Evolutionary conservation across 768 basidiomycete genomes (phyloP).

Genomic region (Grammothele lineata): DNA sequence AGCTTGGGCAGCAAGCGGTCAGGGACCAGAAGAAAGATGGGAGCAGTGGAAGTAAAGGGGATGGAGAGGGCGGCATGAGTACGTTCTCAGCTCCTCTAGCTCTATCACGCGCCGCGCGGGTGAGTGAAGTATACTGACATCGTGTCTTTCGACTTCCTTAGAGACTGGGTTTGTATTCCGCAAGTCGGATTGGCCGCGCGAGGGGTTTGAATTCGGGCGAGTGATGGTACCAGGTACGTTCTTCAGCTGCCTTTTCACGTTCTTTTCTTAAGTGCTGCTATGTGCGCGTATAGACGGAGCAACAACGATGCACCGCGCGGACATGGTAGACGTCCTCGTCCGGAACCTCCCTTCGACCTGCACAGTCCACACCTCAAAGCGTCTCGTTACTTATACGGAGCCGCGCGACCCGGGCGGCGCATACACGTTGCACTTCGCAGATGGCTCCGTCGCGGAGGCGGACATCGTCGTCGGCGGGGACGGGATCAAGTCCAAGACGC

Average conservation of each 20-base stretch:
- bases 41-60: not conserved
- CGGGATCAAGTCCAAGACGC: constrained; percentile 25
- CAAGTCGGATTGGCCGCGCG: constrained; percentile 17
- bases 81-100: not conserved
- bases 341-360: constrained; percentile 16
- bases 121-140: not conserved
- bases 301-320: constrained; percentile 24
- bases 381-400: constrained; percentile 17
- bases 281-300: constrained; percentile 15
- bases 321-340: constrained; percentile 21
- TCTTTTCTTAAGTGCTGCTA: not conserved
- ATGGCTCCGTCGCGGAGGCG: constrained; percentile 18
- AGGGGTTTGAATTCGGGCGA: constrained; percentile 15
- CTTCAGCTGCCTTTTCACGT: not conserved
- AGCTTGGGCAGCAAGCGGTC: constrained; percentile 17
- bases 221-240: constrained; percentile 24
- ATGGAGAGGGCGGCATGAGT: not conserved
- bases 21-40: not conserved
- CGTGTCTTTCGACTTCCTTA: not conserved
- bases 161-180: constrained; percentile 23
- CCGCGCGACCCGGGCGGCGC: not conserved
- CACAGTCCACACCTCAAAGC: constrained; percentile 20
- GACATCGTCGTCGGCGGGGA: constrained; percentile 27
- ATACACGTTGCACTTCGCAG: constrained; percentile 18
- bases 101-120: not conserved